These are phyloP conservation scores for Lasiodiplodia citricola DNA, from an alignment of 2,329 filamentous ascomycete species.

Conservation along the genomic window DNA sequence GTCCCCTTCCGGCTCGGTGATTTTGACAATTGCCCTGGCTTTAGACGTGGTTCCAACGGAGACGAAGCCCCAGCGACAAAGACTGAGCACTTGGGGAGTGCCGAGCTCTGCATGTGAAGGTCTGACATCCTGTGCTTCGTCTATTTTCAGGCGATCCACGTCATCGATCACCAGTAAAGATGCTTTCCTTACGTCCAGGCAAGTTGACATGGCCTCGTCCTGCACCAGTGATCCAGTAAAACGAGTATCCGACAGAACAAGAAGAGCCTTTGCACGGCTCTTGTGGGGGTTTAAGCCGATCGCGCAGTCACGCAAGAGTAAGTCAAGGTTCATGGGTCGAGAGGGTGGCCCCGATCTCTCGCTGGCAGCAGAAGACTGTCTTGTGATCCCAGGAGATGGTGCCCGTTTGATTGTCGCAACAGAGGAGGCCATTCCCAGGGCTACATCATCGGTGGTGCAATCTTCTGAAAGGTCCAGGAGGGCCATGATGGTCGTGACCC, in stretches of 20 bases:
- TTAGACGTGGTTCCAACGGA: slow-evolving; percentile 87
- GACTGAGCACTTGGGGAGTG: slow-evolving; percentile 53
- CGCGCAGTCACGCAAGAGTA: slow-evolving; percentile 81
- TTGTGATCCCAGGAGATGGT: slow-evolving; percentile 54
- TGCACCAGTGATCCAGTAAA: slow-evolving; percentile 58
- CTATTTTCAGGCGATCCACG: slow-evolving; percentile 52
- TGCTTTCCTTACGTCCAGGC: slow-evolving; percentile 75
- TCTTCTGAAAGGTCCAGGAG: slow-evolving; percentile 73
- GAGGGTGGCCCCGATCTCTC: slow-evolving; percentile 31
- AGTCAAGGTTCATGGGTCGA: slow-evolving; percentile 65
- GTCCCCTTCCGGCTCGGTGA: slow-evolving; percentile 61
- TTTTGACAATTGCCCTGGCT: slow-evolving; percentile 70
- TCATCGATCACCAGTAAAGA: slow-evolving; percentile 86
- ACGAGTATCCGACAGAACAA: slow-evolving; percentile 79
- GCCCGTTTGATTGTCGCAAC: slow-evolving; percentile 76
- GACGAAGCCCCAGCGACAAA: slow-evolving; percentile 75
- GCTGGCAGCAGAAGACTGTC: slow-evolving; percentile 38
- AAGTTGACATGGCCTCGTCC: slow-evolving; percentile 64
- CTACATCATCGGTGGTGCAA: slow-evolving; percentile 68
- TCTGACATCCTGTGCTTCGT: slow-evolving; percentile 26
- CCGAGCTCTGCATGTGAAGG: slow-evolving; percentile 30
- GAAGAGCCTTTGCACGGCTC: slow-evolving; percentile 73
- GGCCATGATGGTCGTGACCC: slow-evolving; percentile 81
- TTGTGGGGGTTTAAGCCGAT: slow-evolving; percentile 83
- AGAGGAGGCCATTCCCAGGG: slow-evolving; percentile 76